Evolutionary conservation across 2,329 filamentous ascomycete species (phyloP).

Genomic region (Sporothrix inflata): DNA sequence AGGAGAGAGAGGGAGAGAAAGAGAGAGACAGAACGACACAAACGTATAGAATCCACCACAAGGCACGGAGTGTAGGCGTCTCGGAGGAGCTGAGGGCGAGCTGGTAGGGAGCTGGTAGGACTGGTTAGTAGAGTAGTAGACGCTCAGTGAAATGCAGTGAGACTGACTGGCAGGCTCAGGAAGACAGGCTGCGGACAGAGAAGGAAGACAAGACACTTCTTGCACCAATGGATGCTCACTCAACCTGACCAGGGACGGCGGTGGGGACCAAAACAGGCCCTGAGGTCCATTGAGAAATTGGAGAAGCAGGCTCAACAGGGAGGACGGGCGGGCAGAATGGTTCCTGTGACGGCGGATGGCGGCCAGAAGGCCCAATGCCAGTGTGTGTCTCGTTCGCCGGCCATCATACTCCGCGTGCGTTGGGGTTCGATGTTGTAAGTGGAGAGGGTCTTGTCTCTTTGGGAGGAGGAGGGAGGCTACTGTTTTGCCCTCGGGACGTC

Average conservation of each 20-base stretch:
- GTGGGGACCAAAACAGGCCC: not conserved
- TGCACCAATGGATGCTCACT: not conserved
- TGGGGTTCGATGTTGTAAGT: conserved; percentile 5
- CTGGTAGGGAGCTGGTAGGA: not conserved
- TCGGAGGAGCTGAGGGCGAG: conserved; percentile 1
- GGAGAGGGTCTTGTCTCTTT: not conserved
- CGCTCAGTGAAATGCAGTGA: not conserved
- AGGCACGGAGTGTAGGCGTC: not conserved
- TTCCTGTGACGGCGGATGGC: not conserved
- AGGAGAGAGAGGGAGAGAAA: not conserved
- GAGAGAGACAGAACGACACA: not conserved
- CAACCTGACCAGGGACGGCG: not conserved
- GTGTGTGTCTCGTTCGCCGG: conserved; percentile 11
- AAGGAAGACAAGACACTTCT: too few relatives aligned
- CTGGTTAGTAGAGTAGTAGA: not conserved
- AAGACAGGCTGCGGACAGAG: not conserved
- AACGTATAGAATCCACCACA: not conserved
- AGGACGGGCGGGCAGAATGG: not conserved
- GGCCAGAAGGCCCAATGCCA: not conserved
- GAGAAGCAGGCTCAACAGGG: not conserved
- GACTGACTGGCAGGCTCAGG: not conserved
- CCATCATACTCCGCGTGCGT: conserved; percentile 25
- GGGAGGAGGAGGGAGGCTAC: conserved; percentile 3
- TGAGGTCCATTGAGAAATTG: conserved; percentile 12
- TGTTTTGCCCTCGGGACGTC: conserved; percentile 26